phyloP scores from a whole-genome alignment of 2,329 filamentous ascomycete species.

The Fusarium sp. region DNA sequence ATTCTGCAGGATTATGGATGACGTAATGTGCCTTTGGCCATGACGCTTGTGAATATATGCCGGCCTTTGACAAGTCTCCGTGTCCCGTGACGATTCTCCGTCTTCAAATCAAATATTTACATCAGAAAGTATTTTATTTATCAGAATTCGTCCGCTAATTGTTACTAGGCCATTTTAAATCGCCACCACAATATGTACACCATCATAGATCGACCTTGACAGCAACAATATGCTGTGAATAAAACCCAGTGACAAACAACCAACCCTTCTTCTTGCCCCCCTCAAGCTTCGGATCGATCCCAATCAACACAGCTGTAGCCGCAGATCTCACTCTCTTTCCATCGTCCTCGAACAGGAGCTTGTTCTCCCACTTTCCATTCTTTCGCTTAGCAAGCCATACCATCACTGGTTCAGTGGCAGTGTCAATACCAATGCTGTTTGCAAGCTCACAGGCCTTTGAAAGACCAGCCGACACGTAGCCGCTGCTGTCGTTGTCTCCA shows the following conservation, averaged over 20 bases:
- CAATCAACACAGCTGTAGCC: slow-evolving; percentile 61
- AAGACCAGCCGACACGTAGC: slow-evolving; percentile 61
- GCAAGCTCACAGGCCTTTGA: slow-evolving; percentile 50
- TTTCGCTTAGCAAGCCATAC: slow-evolving; percentile 52
- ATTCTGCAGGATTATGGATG: background rate
- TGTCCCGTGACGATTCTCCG: background rate
- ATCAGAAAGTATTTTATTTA: rapidly evolving
- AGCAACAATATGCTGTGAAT: slow-evolving; percentile 58
- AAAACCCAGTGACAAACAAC: slow-evolving; percentile 66
- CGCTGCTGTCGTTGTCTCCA: slow-evolving; percentile 52
- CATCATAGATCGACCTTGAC: slow-evolving; percentile 58
- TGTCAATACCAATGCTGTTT: slow-evolving; percentile 41
- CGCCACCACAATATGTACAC: background rate
- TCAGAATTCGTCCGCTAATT: rapidly evolving
- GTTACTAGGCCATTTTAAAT: background rate
- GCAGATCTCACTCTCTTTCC: slow-evolving; percentile 57
- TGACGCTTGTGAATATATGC: background rate
- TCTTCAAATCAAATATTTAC: rapidly evolving
- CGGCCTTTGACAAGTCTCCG: slow-evolving; percentile 1
- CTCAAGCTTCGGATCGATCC: slow-evolving; percentile 56
- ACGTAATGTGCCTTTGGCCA: background rate
- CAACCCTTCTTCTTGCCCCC: slow-evolving; percentile 58
- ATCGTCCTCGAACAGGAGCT: slow-evolving; percentile 66
- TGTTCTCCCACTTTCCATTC: slow-evolving; percentile 50
- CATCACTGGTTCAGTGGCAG: slow-evolving; percentile 52